phyloP scores from a whole-genome alignment of 805 yeast genomes.

The Hyphopichia homilentoma region DNA sequence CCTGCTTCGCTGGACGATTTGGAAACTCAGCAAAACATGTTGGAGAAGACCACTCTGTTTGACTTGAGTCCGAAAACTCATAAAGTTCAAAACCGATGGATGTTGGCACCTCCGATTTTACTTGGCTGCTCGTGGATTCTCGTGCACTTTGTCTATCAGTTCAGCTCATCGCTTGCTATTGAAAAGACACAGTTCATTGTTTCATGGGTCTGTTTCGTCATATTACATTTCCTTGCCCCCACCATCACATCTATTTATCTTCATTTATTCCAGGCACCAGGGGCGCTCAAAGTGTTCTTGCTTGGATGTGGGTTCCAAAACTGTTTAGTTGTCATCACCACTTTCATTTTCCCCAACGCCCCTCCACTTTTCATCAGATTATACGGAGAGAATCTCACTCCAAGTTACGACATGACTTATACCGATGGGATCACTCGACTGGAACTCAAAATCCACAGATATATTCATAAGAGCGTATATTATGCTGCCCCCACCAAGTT shows the following conservation, averaged over 20 bases:
- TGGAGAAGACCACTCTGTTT: not conserved
- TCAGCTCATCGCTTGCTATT: slow-evolving; percentile 32
- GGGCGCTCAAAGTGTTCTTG: slow-evolving; percentile 51
- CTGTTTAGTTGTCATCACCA: slow-evolving; percentile 57
- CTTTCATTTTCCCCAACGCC: slow-evolving; percentile 61
- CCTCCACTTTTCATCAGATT: slow-evolving; percentile 72
- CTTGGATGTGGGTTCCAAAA: slow-evolving; percentile 59
- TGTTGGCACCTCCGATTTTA: slow-evolving; percentile 33
- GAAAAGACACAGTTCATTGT: slow-evolving; percentile 46
- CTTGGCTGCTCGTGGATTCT: slow-evolving; percentile 45
- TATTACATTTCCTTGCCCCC: slow-evolving; percentile 59
- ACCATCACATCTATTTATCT: slow-evolving; percentile 59
- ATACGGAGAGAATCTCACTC: slow-evolving; percentile 53
- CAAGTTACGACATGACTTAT: slow-evolving; percentile 63
- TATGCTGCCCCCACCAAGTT: slow-evolving; percentile 67
- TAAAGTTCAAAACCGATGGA: not conserved
- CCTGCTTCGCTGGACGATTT: not conserved
- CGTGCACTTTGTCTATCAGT: slow-evolving; percentile 42
- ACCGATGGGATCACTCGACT: slow-evolving; percentile 69
- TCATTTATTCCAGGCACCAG: slow-evolving; percentile 66
- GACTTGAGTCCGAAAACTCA: not conserved
- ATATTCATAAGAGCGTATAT: slow-evolving; percentile 57
- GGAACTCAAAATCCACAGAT: slow-evolving; percentile 61
- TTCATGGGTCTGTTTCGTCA: slow-evolving; percentile 62
- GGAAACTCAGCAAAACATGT: not conserved